Conservation (phyloP, 306 rosid species). For the Rubus idaeus region DNA sequence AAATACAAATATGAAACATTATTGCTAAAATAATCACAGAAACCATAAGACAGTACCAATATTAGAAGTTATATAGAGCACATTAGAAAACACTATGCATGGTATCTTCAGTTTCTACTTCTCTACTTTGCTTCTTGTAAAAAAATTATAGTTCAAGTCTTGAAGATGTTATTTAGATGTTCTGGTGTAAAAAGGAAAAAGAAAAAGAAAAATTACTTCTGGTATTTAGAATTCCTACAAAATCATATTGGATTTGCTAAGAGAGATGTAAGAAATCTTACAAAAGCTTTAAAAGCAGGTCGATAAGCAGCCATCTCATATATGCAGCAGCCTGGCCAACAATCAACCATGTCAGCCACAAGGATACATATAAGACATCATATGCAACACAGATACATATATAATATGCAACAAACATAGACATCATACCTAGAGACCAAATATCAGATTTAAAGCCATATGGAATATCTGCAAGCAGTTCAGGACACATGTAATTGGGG, state of each 20-base stretch:
- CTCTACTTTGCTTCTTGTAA: neutral
- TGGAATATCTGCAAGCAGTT: slow-evolving; percentile 98
- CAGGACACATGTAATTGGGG: slow-evolving; percentile 99
- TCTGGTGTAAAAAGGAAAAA: neutral
- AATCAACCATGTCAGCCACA: slow-evolving; percentile 33
- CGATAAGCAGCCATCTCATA: slow-evolving; percentile 99
- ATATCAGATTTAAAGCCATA: slow-evolving; percentile 99
- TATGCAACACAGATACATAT: too few species aligned
- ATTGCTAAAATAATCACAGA: neutral
- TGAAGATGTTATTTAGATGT: neutral
- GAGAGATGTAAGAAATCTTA: slow-evolving; percentile 48
- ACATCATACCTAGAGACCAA: slow-evolving; percentile 89
- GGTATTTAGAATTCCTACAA: neutral
- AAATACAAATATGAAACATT: neutral
- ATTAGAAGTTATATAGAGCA: neutral
- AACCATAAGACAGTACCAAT: too few species aligned
- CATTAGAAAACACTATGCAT: neutral
- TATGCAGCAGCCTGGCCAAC: slow-evolving; percentile 82
- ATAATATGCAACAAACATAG: neutral
- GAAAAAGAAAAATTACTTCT: neutral
- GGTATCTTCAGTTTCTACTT: neutral
- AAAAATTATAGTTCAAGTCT: slow-evolving; percentile 2
- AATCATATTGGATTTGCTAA: neutral
- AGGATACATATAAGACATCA: too few species aligned
- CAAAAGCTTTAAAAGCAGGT: slow-evolving; percentile 98